phyloP scores from a whole-genome alignment of 495 filamentous ascomycete species.

The Barbatosphaeria neglecta region DNA sequence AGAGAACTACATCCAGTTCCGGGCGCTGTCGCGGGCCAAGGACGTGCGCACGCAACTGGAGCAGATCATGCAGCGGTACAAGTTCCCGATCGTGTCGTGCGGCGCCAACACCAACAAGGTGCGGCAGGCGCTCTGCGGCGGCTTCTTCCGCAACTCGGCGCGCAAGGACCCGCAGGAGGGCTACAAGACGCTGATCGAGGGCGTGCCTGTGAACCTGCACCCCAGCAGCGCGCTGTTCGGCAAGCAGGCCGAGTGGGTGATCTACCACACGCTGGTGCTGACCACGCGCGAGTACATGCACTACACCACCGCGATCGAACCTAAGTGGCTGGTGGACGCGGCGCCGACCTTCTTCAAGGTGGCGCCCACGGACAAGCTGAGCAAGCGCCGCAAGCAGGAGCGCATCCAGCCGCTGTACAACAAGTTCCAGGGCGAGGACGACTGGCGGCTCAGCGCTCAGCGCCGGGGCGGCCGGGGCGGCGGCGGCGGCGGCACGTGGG shows the following conservation, averaged over 20 bases:
- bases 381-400: slow-evolving; percentile 88
- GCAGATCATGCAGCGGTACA: slow-evolving; percentile 84
- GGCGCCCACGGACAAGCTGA: slow-evolving; percentile 75
- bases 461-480: slow-evolving; percentile 77
- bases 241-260: slow-evolving; percentile 89
- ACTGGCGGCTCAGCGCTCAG: slow-evolving; percentile 89
- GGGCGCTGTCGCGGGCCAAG: slow-evolving; percentile 74
- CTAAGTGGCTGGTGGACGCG: slow-evolving; percentile 82
- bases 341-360: slow-evolving; percentile 98
- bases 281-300: slow-evolving; percentile 99
- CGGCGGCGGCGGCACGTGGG: slow-evolving; percentile 87
- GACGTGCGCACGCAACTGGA: slow-evolving; percentile 88
- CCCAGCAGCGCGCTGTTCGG: slow-evolving; percentile 85
- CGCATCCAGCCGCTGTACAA: slow-evolving; percentile 92
- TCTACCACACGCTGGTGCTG: slow-evolving; percentile 79
- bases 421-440: slow-evolving; percentile 72
- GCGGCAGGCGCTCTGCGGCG: slow-evolving; percentile 81
- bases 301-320: slow-evolving; percentile 79
- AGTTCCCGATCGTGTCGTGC: slow-evolving; percentile 67
- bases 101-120: slow-evolving; percentile 79
- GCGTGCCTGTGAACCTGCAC: slow-evolving; percentile 90
- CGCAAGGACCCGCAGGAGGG: slow-evolving; percentile 93
- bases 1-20: slow-evolving; percentile 94
- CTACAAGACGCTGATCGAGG: slow-evolving; percentile 92
- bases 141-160: slow-evolving; percentile 92